Conservation (phyloP, 345 rosid genomes). For the Ceriops decandra region DNA sequence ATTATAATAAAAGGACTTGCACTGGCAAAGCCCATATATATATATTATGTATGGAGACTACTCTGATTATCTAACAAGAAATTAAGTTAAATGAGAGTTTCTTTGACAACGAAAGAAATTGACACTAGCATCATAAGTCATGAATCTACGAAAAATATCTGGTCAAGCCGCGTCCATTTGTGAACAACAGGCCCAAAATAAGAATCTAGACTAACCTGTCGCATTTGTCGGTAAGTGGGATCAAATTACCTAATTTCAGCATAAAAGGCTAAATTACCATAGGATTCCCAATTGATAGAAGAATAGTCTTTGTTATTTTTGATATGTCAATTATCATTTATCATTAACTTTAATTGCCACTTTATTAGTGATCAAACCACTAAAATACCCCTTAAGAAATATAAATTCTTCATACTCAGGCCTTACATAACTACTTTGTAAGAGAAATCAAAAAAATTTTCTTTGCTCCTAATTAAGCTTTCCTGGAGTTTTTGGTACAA, state of each 20-base stretch:
- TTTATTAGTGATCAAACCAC: no score
- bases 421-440: no score
- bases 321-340: no score
- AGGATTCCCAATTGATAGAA: conserved; percentile 27
- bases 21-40: conserved; percentile 30
- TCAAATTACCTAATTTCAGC: conserved; percentile 33
- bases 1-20: conserved; percentile 39
- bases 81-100: not conserved
- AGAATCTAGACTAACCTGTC: conserved; percentile 8
- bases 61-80: not conserved
- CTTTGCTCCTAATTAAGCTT: no score
- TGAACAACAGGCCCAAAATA: not conserved
- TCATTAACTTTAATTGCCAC: no score
- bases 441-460: no score
- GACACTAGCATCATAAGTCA: not conserved
- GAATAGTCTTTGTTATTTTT: not conserved
- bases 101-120: conserved; percentile 1
- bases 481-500: no score
- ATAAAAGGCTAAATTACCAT: conserved; percentile 16
- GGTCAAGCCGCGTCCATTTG: conserved; percentile 2
- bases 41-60: conserved; percentile 7
- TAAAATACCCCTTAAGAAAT: no score
- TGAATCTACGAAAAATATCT: not conserved
- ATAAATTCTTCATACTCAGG: no score
- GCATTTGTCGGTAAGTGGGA: conserved; percentile 40